A percentile compares a stretch with the other conserved stretches of the same genome.
These are phyloP conservation scores for Rutstroemia sp. DNA, from an alignment of 2,329 filamentous ascomycete genomes.

Conservation along the genomic window DNA sequence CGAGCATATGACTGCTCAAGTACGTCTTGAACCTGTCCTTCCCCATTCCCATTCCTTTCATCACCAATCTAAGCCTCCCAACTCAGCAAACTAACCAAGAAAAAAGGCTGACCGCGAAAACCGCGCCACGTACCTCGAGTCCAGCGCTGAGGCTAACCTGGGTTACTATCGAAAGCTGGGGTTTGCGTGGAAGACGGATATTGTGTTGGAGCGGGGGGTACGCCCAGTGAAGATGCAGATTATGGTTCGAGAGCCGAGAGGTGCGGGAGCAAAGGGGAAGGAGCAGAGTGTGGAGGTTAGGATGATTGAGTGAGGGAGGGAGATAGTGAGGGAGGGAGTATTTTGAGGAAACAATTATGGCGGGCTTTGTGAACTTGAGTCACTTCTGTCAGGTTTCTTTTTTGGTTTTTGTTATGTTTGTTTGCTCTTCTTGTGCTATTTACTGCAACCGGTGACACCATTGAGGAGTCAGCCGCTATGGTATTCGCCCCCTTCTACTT, in stretches of 20 bases:
- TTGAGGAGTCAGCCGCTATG: too few relatives aligned
- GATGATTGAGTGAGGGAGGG: slow-evolving; percentile 1
- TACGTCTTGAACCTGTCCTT: slow-evolving; percentile 30
- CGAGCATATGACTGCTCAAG: slow-evolving; percentile 57
- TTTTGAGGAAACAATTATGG: background rate
- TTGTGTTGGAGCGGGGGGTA: slow-evolving; percentile 51
- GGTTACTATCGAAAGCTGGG: slow-evolving; percentile 69
- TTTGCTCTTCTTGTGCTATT: background rate
- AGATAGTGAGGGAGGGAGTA: background rate
- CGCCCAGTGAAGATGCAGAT: slow-evolving; percentile 62
- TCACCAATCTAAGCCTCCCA: background rate
- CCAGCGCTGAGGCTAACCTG: slow-evolving; percentile 60
- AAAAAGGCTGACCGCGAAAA: slow-evolving; percentile 56
- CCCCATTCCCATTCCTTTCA: background rate
- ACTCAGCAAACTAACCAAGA: background rate
- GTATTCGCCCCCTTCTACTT: too few relatives aligned
- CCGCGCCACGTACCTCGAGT: slow-evolving; percentile 70
- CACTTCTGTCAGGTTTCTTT: background rate
- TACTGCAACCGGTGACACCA: too few relatives aligned
- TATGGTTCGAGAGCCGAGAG: slow-evolving; percentile 68
- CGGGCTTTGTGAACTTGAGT: background rate
- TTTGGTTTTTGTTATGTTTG: background rate
- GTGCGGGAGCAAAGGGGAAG: slow-evolving; percentile 31
- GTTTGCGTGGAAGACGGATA: slow-evolving; percentile 57
- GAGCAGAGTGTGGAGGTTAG: slow-evolving; percentile 11